phyloP scores from a whole-genome alignment of 306 rosid genomes.

The Dryas octopetala region DNA sequence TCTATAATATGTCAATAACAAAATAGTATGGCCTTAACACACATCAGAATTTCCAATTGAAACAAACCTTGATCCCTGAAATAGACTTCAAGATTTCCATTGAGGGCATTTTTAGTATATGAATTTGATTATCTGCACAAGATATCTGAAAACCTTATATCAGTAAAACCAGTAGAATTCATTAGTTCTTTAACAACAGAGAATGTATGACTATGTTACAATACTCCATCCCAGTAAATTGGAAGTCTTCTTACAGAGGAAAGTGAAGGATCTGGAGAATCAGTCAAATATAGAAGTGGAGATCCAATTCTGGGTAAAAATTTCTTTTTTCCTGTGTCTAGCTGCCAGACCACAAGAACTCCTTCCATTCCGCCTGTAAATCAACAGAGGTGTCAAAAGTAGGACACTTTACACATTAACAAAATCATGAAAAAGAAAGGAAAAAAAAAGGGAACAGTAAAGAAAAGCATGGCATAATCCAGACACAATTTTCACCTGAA shows the following conservation, averaged over 20 bases:
- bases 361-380: constrained; percentile 89
- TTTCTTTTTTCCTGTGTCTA: constrained; percentile 81
- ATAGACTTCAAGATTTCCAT: constrained; percentile 83
- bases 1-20: neutral
- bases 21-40: neutral
- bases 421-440: constrained; percentile 4
- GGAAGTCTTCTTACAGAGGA: constrained; percentile 61
- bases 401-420: constrained; percentile 3
- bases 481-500: constrained; percentile 13
- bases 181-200: constrained; percentile 19
- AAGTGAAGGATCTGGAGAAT: constrained; percentile 80
- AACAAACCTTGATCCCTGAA: constrained; percentile 93
- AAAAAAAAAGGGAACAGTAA: neutral
- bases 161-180: constrained; percentile 43
- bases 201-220: constrained; percentile 6
- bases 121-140: constrained; percentile 92
- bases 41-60: constrained; percentile 4
- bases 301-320: constrained; percentile 87
- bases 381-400: constrained; percentile 30
- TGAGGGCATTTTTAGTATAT: constrained; percentile 74
- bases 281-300: constrained; percentile 70
- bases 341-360: constrained; percentile 91
- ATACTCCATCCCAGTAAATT: constrained; percentile 11
- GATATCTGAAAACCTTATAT: constrained; percentile 67
- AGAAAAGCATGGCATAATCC: neutral